phyloP scores from a whole-genome alignment of 2,329 filamentous ascomycete genomes.

The Rugonectria rugulosa region DNA sequence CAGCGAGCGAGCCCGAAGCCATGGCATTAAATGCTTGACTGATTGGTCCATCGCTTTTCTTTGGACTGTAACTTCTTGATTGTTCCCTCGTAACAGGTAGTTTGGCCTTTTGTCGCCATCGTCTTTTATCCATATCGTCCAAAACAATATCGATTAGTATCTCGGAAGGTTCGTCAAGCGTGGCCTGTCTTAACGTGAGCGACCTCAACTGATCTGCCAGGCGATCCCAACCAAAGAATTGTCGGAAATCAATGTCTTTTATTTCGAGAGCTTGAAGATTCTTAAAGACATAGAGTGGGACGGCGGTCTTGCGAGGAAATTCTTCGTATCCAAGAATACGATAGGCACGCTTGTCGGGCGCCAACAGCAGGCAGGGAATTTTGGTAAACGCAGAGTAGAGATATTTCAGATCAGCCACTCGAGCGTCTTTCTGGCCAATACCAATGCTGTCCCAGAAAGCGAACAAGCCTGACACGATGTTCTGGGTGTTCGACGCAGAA shows the following conservation, averaged over 20 bases:
- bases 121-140: slow-evolving; percentile 93
- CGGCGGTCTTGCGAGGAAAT: slow-evolving; percentile 96
- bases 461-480: slow-evolving; percentile 97
- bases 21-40: too few species aligned
- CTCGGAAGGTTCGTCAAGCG: slow-evolving; percentile 88
- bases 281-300: slow-evolving; percentile 96
- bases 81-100: slow-evolving; percentile 79
- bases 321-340: slow-evolving; percentile 95
- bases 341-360: slow-evolving; percentile 91
- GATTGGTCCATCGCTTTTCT: slow-evolving; percentile 70
- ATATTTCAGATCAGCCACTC: slow-evolving; percentile 91
- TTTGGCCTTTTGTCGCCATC: slow-evolving; percentile 85
- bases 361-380: slow-evolving; percentile 87
- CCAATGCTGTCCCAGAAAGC: slow-evolving; percentile 90
- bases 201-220: slow-evolving; percentile 91
- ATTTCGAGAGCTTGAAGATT: slow-evolving; percentile 94
- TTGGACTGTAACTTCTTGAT: slow-evolving; percentile 64
- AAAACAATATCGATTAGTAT: slow-evolving; percentile 91
- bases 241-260: slow-evolving; percentile 92
- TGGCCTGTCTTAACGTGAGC: slow-evolving; percentile 85
- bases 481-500: slow-evolving; percentile 95
- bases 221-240: slow-evolving; percentile 97
- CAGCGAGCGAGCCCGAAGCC: too few species aligned
- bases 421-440: slow-evolving; percentile 82
- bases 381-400: slow-evolving; percentile 98